Percentiles rank a stretch among this genome's conserved stretches.
phyloP scores from a whole-genome alignment of 495 filamentous ascomycete species.

The Trichocladium antarcticum region DNA sequence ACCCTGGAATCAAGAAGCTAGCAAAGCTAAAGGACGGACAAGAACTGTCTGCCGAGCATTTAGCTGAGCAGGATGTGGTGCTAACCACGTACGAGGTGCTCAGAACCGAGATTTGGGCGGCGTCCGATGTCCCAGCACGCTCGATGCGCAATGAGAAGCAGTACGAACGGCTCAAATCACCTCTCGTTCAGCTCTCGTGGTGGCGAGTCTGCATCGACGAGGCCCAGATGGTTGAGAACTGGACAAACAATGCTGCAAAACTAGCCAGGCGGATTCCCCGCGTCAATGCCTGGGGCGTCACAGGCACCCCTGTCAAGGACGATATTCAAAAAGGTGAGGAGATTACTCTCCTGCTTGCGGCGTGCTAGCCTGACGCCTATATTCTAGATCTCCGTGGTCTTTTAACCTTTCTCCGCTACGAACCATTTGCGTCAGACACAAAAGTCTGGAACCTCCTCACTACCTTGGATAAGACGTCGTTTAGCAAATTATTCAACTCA shows the following conservation, averaged over 20 bases:
- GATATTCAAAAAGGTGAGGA: constrained; percentile 44
- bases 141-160: constrained; percentile 54
- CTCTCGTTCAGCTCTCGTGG: constrained; percentile 71
- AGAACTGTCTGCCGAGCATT: constrained; percentile 36
- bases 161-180: constrained; percentile 58
- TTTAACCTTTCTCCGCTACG: constrained; percentile 65
- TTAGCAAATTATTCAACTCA: constrained; percentile 51
- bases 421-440: constrained; percentile 55
- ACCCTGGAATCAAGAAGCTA: constrained; percentile 38
- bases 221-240: constrained; percentile 89
- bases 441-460: constrained; percentile 59
- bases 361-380: background rate
- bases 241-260: constrained; percentile 69
- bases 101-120: constrained; percentile 64
- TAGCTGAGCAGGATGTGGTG: constrained; percentile 62
- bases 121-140: constrained; percentile 51
- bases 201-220: constrained; percentile 92
- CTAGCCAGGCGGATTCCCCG: constrained; percentile 72
- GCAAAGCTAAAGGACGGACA: constrained; percentile 16
- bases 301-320: constrained; percentile 78
- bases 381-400: constrained; percentile 52
- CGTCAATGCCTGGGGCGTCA: constrained; percentile 83
- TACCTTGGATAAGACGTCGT: constrained; percentile 44
- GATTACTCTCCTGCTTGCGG: too few relatives aligned
- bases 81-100: constrained; percentile 79